Conservation (phyloP, 768 basidiomycete genomes). For the Termitomyces sp. region DNA sequence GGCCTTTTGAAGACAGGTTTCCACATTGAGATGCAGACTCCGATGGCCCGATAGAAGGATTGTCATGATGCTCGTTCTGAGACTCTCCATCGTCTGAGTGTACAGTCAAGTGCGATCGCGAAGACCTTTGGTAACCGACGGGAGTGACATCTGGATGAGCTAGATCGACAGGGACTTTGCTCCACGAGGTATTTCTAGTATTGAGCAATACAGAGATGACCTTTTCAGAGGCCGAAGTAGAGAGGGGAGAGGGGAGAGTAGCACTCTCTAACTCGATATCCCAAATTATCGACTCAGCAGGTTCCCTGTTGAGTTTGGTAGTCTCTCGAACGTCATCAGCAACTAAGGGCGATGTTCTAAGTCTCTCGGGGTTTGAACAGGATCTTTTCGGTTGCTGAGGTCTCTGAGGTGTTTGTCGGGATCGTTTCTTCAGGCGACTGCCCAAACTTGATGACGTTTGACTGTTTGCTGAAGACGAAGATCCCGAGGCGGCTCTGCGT, state of each 20-base stretch:
- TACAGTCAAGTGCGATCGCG: neutral
- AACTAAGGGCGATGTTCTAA: neutral
- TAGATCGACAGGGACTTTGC: neutral
- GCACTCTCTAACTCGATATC: slow-evolving; percentile 45
- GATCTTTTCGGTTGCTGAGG: neutral
- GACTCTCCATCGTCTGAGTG: neutral
- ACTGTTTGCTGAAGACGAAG: neutral
- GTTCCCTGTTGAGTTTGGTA: neutral
- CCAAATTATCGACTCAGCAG: slow-evolving; percentile 45
- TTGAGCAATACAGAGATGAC: slow-evolving; percentile 32
- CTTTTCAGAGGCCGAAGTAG: neutral
- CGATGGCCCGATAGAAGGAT: slow-evolving; percentile 37
- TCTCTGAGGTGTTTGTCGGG: neutral
- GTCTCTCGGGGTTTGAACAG: neutral
- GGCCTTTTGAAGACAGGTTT: neutral
- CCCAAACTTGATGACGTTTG: neutral
- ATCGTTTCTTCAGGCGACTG: neutral
- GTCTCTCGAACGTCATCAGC: neutral
- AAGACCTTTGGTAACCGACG: neutral
- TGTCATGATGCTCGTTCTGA: neutral
- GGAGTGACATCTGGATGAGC: neutral
- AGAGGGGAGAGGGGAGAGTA: slow-evolving; percentile 18
- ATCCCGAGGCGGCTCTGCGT: neutral
- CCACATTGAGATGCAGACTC: slow-evolving; percentile 52
- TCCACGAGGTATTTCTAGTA: slow-evolving; percentile 18